phyloP scores from a whole-genome alignment of 495 filamentous ascomycete species.

The Parathielavia appendiculata region DNA sequence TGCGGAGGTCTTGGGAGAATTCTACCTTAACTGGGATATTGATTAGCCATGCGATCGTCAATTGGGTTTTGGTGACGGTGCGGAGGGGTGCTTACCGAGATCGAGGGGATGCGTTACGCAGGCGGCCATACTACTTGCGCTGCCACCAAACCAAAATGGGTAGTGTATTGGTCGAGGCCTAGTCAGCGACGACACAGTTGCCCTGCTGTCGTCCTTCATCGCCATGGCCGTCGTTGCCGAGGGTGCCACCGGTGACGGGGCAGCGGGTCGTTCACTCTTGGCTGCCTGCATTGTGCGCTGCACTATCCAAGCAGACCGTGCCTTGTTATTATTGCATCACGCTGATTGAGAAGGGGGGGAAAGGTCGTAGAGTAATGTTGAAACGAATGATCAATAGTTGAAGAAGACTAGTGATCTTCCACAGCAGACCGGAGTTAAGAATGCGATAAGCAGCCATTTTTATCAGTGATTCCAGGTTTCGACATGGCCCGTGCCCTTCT shows the following conservation, averaged over 20 bases:
- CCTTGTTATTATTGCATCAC: conserved; percentile 24
- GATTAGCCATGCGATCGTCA: conserved; percentile 18
- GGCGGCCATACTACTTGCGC: conserved; percentile 83
- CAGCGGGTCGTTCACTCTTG: conserved; percentile 7
- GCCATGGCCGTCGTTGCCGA: conserved; percentile 10
- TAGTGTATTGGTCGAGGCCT: conserved; percentile 55
- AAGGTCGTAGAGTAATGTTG: background rate
- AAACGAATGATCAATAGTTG: conserved; percentile 4
- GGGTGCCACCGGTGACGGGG: conserved; percentile 15
- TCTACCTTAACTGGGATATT: conserved; percentile 34
- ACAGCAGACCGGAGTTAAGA: background rate
- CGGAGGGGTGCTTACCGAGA: conserved; percentile 51
- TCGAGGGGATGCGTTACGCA: conserved; percentile 87
- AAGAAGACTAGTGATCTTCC: background rate
- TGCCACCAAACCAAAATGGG: conserved; percentile 94
- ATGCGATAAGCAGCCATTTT: too few species aligned
- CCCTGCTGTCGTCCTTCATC: conserved; percentile 29
- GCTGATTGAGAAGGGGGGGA: background rate
- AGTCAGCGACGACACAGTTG: conserved; percentile 12
- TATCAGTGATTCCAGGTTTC: too few species aligned
- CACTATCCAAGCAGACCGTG: background rate
- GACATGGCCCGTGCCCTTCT: too few species aligned
- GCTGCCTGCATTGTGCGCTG: conserved; percentile 17
- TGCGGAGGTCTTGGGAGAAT: background rate
- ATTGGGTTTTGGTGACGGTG: conserved; percentile 3